These are phyloP conservation scores for Zoysia pacifica DNA, from an alignment of 176 grass and related monocot species.

Conservation along the genomic window DNA sequence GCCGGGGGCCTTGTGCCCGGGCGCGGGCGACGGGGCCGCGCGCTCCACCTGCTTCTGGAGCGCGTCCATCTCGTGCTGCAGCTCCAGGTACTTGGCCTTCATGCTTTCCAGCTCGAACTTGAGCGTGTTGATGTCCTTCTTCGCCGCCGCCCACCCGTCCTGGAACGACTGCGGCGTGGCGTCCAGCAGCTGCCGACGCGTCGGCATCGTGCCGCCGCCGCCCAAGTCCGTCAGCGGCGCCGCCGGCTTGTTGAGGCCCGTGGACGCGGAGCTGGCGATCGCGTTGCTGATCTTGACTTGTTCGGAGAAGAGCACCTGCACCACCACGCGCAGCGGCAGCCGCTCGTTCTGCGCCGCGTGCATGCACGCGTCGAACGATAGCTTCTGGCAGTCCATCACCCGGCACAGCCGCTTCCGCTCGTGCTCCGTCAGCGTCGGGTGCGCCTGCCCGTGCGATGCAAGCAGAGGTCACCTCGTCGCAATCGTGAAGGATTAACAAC, in stretches of 20 bases:
- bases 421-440: constrained; percentile 87
- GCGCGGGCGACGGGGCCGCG: constrained; percentile 28
- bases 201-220: constrained; percentile 16
- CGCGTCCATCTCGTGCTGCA: constrained; percentile 90
- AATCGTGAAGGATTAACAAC: neutral
- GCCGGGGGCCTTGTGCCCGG: neutral
- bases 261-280: constrained; percentile 49
- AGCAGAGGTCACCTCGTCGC: no score
- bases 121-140: constrained; percentile 99
- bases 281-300: constrained; percentile 97
- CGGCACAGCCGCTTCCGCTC: constrained; percentile 88
- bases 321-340: constrained; percentile 90
- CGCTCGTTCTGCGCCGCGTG: constrained; percentile 97
- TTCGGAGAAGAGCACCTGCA: constrained; percentile 99
- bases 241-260: neutral
- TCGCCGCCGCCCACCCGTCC: constrained; percentile 88
- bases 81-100: constrained; percentile 96
- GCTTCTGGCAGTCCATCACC: constrained; percentile 99
- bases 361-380: constrained; percentile 96
- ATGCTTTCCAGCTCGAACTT: constrained; percentile 99
- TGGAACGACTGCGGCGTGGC: constrained; percentile 96
- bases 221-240: neutral
- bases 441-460: constrained; percentile 48
- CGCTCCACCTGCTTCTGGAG: constrained; percentile 79
- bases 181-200: constrained; percentile 84